Evolutionary conservation across 441 rosid species (phyloP).

Genomic region (Viola pubescens): DNA sequence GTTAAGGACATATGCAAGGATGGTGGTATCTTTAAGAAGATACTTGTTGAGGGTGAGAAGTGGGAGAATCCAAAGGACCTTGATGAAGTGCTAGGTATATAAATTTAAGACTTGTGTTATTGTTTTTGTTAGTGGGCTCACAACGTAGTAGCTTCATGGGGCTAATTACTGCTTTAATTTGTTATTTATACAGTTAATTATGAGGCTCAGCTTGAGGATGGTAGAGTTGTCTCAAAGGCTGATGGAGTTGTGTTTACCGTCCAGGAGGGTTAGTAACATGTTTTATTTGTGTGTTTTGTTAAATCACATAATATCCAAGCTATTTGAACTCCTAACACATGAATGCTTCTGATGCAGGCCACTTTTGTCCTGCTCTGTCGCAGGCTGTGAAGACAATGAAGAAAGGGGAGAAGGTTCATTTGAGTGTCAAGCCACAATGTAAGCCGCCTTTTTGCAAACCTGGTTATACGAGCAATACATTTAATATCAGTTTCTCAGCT

Average conservation of each 20-base stretch:
- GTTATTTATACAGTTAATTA: conserved; percentile 44
- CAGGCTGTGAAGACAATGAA: conserved; percentile 87
- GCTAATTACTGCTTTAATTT: background rate
- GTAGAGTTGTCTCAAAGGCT: conserved; percentile 32
- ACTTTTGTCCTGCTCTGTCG: conserved; percentile 67
- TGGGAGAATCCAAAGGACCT: conserved; percentile 83
- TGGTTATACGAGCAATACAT: background rate
- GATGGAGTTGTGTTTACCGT: conserved; percentile 44
- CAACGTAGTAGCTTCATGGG: background rate
- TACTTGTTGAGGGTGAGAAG: conserved; percentile 59
- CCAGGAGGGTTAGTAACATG: conserved; percentile 35
- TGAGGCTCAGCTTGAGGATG: conserved; percentile 65
- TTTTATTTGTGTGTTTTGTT: background rate
- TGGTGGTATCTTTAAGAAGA: conserved; percentile 81
- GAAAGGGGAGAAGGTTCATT: conserved; percentile 63
- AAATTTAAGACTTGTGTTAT: background rate
- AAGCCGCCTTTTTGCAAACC: conserved; percentile 9
- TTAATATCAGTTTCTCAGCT: background rate
- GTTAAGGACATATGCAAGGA: conserved; percentile 88
- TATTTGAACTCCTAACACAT: conserved; percentile 6
- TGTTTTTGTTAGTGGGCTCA: background rate
- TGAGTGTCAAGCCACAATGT: conserved; percentile 88
- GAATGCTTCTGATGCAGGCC: conserved; percentile 45
- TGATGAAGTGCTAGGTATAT: conserved; percentile 71
- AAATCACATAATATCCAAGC: background rate